These are phyloP conservation scores for Lolium perenne DNA, from an alignment of 176 grass and related monocot species.

Conservation along the genomic window DNA sequence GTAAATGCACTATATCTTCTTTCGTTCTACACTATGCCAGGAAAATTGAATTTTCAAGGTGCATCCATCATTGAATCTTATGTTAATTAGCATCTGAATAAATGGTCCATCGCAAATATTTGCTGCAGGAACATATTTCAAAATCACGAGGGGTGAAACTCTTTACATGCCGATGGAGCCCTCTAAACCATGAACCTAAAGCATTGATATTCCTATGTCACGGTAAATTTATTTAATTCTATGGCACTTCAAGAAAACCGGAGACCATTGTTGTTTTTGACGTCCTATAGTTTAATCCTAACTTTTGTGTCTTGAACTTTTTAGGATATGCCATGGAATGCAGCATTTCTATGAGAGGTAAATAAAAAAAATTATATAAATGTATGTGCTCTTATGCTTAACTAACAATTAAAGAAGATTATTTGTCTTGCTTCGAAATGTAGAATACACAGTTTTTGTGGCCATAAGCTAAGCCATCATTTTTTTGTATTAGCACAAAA, in stretches of 20 bases:
- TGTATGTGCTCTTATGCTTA: background rate
- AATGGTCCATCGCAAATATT: background rate
- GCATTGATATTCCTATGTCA: constrained; percentile 81
- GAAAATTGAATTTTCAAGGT: background rate
- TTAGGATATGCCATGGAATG: constrained; percentile 85
- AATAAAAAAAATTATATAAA: background rate
- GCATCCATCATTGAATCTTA: background rate
- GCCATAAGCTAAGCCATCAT: background rate
- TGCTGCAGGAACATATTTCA: constrained; percentile 58
- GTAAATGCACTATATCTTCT: background rate
- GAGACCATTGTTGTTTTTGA: background rate
- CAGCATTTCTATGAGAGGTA: constrained; percentile 90
- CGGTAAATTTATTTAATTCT: constrained; percentile 37
- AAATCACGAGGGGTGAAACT: constrained; percentile 58
- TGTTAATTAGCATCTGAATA: background rate
- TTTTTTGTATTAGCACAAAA: background rate
- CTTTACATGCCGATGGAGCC: constrained; percentile 73
- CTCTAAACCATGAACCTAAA: constrained; percentile 53
- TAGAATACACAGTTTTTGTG: background rate
- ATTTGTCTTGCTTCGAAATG: background rate
- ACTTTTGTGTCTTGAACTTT: background rate
- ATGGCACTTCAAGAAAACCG: background rate
- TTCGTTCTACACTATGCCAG: background rate
- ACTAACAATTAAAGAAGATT: background rate
- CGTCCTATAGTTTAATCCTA: background rate